Base-by-base conservation (phyloP, 1,139 yeast species). In the Spencermartinsiella ligniputridi region DNA sequence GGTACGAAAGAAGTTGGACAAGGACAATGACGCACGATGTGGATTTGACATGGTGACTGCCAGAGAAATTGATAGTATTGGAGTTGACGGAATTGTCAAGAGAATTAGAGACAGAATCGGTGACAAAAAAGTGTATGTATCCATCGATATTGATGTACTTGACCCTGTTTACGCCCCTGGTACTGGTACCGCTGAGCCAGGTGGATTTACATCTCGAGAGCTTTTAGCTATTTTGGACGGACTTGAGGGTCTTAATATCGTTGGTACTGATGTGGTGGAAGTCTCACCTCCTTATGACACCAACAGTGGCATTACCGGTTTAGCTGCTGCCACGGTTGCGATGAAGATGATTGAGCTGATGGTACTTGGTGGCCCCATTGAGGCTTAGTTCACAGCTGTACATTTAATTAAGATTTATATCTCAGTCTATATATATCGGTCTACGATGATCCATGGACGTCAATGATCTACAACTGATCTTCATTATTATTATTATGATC, bases 91-190 rank as follows among this genome's bases (percentile, higher is more conserved):
- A n/a, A 87, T 89, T 5, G 72, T 76, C 1, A 71, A 78, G 30
- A 70, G 70, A 39, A 81, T 83, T 22, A 71, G 77, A 19, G 59
- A 71, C 12, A 68, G 69, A 42, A 76, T 83, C 33, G 70, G 79
- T 49, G 75, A 79, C 47, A 68, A 74, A 20, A 87, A 90, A 24
- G 83, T 85, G 1, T 84, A 83, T 56, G 68, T 84, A 29, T 78
- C 86, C 4, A 81, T 84, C 34, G 94, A 84, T 61, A 82, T 84
- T 40, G 94, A 84, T 61, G 87, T 82, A 11, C 69, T 84, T 52
- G 94, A 84, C 61, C 92, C 94, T 1, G 89, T 82, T 1, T 78
- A 79, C 55, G 87, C 90, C 4, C 83, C 88, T 45, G 94, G 92
- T 0, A 84, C 94, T 1, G 94, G 94, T 3, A 84, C 94, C 2